Evolutionary conservation across 228 moss, liverwort and hornwort genomes (phyloP).

Genomic region (Sphagnum fallax): DNA sequence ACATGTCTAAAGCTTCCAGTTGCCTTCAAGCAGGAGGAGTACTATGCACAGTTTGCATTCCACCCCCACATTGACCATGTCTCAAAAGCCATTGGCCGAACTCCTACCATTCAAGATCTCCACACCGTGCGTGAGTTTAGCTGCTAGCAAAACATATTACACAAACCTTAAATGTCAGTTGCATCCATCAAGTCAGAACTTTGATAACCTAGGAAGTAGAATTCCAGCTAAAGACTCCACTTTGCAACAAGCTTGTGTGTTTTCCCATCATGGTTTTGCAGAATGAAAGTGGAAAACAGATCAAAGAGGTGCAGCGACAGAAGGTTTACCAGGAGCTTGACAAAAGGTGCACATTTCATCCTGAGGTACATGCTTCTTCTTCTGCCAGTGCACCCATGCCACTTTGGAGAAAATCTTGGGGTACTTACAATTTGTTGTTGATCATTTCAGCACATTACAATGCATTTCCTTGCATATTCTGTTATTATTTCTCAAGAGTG

Average conservation of each 20-base stretch:
- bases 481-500: too few relatives aligned
- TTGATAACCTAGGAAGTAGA: too few relatives aligned
- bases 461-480: too few relatives aligned
- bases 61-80: conserved; percentile 78
- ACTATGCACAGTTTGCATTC: conserved; percentile 80
- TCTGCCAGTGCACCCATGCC: not conserved
- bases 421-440: too few relatives aligned
- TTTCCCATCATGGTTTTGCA: conserved; percentile 9
- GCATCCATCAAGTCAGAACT: too few relatives aligned
- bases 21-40: conserved; percentile 61
- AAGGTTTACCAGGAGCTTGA: conserved; percentile 51
- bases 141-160: not conserved
- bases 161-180: not conserved
- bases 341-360: conserved; percentile 67
- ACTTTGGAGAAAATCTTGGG: too few relatives aligned
- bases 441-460: too few relatives aligned
- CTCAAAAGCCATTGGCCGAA: conserved; percentile 66
- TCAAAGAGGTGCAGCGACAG: conserved; percentile 51
- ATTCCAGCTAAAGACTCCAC: too few relatives aligned
- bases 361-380: conserved; percentile 40
- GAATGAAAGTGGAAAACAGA: conserved; percentile 59
- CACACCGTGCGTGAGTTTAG: conserved; percentile 32
- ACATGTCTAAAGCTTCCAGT: conserved; percentile 21
- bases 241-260: too few relatives aligned
- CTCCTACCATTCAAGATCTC: conserved; percentile 56